A percentile compares a stretch with the other conserved stretches of the same genome.
Evolutionary conservation across 2,329 filamentous ascomycete species (phyloP).

Genomic region (Tolypocladium guangdongense): DNA sequence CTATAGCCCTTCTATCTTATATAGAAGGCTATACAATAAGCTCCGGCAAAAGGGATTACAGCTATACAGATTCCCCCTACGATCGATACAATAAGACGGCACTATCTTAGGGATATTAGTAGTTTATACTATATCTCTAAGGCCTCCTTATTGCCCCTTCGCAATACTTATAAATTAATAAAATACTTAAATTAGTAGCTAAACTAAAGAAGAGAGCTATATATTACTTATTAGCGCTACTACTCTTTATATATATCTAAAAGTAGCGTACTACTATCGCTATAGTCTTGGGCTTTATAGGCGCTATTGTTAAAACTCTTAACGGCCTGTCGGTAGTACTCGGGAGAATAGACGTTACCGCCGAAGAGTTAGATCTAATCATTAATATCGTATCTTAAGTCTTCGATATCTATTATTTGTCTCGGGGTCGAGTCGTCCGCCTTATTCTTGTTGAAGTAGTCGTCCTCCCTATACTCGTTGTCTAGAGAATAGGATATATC

Average conservation of each 20-base stretch:
- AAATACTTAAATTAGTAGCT: neutral
- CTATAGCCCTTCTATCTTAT: too few relatives aligned
- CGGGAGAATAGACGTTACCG: slow-evolving; percentile 7
- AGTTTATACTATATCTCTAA: too few relatives aligned
- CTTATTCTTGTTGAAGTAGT: neutral
- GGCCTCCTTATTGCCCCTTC: too few relatives aligned
- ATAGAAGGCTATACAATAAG: too few relatives aligned
- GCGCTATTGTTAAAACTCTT: slow-evolving; percentile 5
- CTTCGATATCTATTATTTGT: neutral
- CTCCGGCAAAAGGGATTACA: too few relatives aligned
- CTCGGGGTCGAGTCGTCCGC: too few relatives aligned
- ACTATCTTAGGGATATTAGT: too few relatives aligned
- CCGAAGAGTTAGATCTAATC: slow-evolving; percentile 7
- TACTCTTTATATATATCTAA: slow-evolving; percentile 5
- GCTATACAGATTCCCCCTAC: too few relatives aligned
- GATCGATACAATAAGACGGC: too few relatives aligned
- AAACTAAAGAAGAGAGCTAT: slow-evolving; percentile 1
- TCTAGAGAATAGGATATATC: neutral
- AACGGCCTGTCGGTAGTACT: slow-evolving; percentile 7
- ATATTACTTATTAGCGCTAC: slow-evolving; percentile 4
- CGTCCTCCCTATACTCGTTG: neutral
- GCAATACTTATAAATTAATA: slow-evolving; percentile 10
- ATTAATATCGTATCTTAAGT: neutral
- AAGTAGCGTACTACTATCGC: slow-evolving; percentile 1
- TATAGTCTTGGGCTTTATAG: slow-evolving; percentile 6